Percentiles rank a stretch among this genome's conserved stretches.
phyloP scores from a whole-genome alignment of 176 grass and related monocot species.

The Oryza australiensis region DNA sequence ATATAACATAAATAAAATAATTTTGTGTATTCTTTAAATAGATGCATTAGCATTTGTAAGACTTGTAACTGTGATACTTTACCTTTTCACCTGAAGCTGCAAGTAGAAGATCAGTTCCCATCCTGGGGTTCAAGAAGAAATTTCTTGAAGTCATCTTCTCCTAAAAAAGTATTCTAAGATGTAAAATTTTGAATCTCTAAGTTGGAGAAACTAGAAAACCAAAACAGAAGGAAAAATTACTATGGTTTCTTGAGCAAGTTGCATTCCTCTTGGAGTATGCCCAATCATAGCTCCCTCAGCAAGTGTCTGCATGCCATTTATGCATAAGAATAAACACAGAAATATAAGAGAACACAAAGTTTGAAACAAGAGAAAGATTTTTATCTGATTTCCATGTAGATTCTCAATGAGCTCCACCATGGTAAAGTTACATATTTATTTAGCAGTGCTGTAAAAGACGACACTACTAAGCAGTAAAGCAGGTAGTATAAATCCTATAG shows the following conservation, averaged over 20 bases:
- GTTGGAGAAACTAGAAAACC: neutral
- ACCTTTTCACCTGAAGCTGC: slow-evolving; percentile 87
- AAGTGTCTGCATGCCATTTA: slow-evolving; percentile 56
- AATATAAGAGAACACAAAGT: neutral
- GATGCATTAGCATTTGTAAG: neutral
- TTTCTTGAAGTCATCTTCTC: slow-evolving; percentile 75
- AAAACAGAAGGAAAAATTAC: slow-evolving; percentile 60
- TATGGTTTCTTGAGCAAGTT: slow-evolving; percentile 89
- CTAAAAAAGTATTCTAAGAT: slow-evolving; percentile 48
- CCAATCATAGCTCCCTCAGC: slow-evolving; percentile 94
- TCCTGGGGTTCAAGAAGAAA: slow-evolving; percentile 81
- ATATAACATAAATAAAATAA: slow-evolving; percentile 11
- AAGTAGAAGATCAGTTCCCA: slow-evolving; percentile 86
- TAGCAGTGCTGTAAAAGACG: neutral
- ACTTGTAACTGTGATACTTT: slow-evolving; percentile 28
- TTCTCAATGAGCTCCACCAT: neutral
- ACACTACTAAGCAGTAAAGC: neutral
- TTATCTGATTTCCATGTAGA: neutral
- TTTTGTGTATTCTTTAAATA: slow-evolving; percentile 20
- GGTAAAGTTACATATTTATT: slow-evolving; percentile 28
- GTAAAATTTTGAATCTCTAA: slow-evolving; percentile 31
- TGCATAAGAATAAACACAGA: slow-evolving; percentile 24
- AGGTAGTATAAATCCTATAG: slow-evolving; percentile 6
- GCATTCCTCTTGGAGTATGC: slow-evolving; percentile 87
- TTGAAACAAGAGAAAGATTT: neutral